These are phyloP conservation scores for Saccharomycopsis sp. DNA, from an alignment of 805 yeast genomes.

Conservation along the genomic window DNA sequence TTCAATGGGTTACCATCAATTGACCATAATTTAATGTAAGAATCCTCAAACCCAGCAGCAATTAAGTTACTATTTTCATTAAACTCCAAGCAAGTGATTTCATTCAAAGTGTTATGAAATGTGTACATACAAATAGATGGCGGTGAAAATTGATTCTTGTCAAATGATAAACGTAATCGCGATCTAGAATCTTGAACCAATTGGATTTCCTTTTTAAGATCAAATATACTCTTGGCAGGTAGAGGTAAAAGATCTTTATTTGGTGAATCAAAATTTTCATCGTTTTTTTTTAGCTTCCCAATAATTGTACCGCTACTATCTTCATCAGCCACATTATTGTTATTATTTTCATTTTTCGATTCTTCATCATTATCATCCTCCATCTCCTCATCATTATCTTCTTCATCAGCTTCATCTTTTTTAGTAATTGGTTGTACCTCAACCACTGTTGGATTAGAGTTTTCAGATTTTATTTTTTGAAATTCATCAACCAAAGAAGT, in stretches of 20 bases:
- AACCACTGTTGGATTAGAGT: slow-evolving; percentile 21
- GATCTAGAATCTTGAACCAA: slow-evolving; percentile 78
- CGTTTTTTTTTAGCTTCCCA: slow-evolving; percentile 29
- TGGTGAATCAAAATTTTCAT: slow-evolving; percentile 56
- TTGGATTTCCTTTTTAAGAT: slow-evolving; percentile 70
- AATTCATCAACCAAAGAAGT: slow-evolving; percentile 60
- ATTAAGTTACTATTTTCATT: slow-evolving; percentile 80
- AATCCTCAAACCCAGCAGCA: slow-evolving; percentile 93
- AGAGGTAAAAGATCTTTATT: slow-evolving; percentile 69
- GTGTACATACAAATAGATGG: slow-evolving; percentile 98
- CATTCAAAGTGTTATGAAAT: slow-evolving; percentile 89
- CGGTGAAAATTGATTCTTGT: slow-evolving; percentile 62
- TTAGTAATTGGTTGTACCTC: slow-evolving; percentile 3
- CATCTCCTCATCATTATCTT: slow-evolving; percentile 21
- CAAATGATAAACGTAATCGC: slow-evolving; percentile 39
- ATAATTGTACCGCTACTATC: slow-evolving; percentile 25
- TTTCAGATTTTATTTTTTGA: slow-evolving; percentile 48
- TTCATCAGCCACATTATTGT: slow-evolving; percentile 18
- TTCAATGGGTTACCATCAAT: slow-evolving; percentile 82
- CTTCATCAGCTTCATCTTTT: slow-evolving; percentile 10
- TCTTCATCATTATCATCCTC: slow-evolving; percentile 25
- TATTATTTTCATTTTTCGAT: slow-evolving; percentile 11
- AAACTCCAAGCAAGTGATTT: slow-evolving; percentile 78
- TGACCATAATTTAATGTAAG: slow-evolving; percentile 86
- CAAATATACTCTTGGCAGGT: slow-evolving; percentile 75